Percentiles rank a stretch among this genome's conserved stretches.
Evolutionary conservation across 495 filamentous ascomycete species (phyloP).

Genomic region (Aspergillus nidulans): DNA sequence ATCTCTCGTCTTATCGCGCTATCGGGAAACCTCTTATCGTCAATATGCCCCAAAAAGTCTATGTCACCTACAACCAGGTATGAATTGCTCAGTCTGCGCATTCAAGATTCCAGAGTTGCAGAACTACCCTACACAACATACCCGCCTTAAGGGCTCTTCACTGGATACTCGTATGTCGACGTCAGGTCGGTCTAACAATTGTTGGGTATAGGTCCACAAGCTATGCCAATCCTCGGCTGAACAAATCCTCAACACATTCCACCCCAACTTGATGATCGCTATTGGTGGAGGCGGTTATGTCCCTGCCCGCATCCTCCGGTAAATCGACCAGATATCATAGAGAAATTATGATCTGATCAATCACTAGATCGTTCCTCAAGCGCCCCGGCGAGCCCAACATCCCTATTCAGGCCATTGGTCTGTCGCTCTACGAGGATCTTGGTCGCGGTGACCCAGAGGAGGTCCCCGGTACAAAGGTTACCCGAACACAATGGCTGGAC

Average conservation of each 20-base stretch:
- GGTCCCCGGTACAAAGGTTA: conserved; percentile 84
- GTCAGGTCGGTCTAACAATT: conserved; percentile 23
- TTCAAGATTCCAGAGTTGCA: no score
- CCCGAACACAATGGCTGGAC: conserved; percentile 97
- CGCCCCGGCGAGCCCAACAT: conserved; percentile 84
- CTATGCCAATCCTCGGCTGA: conserved; percentile 83
- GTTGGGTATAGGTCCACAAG: conserved; percentile 74
- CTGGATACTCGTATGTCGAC: not conserved
- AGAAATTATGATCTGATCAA: not conserved
- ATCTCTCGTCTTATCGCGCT: conserved; percentile 1
- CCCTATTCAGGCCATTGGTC: conserved; percentile 97
- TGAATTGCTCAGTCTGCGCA: not conserved
- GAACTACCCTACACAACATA: no score
- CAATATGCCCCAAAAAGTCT: conserved; percentile 83
- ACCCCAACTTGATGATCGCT: conserved; percentile 95
- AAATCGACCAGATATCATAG: conserved; percentile 11
- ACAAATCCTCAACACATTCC: conserved; percentile 74
- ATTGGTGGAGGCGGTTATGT: conserved; percentile 98
- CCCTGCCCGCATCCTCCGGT: conserved; percentile 91
- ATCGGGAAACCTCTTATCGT: not conserved
- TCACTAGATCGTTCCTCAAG: conserved; percentile 87
- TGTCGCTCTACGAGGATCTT: conserved; percentile 92
- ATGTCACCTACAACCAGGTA: conserved; percentile 95
- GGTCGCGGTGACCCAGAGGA: conserved; percentile 60
- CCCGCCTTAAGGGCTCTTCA: no score